Base-by-base conservation (phyloP, 164 flowering plant species). In the Stephania japonica region DNA sequence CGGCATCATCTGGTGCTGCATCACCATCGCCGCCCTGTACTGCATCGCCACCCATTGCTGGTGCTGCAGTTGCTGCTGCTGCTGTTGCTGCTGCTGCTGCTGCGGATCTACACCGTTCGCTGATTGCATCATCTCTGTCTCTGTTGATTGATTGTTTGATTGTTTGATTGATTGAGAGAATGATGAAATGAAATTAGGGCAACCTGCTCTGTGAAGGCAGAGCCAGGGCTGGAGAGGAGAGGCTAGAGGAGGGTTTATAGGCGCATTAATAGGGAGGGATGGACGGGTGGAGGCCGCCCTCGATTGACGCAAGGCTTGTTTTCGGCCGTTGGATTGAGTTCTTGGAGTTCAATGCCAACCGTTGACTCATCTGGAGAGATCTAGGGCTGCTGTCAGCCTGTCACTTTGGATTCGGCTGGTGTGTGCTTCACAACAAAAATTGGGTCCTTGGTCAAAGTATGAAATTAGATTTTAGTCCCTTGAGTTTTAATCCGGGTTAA, bases 1-100 rank as follows among this genome's bases (percentile, higher is more conserved):
- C n/a, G 38, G 87, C 83, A 87, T 84, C 95, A 89, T 87, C 68
- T 80, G 91, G 19, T 84, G 92, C 79, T 70, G 95, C 90, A 87
- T 87, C 90, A 90, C 87, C 49, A 86, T 82, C 69, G 87, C 87
- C 68, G 91, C 85, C 6, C 90, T 90, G 47, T 91, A 92, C 83
- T 85, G 92, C 94, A 90, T 84, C 83, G 93, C 81, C 88, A 87
- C 75, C 97, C 81, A 76, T 26, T 75, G 85, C 59, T 78, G 82
- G 53, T 71, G 81, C 70, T 73, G 82, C 63, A 49, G 81, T 64
- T 77, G 79, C 70, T 32, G 38, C 38, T 32, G 38, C 4, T 32
- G 38, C 38, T 78, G 82, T 53, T 71, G 81, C 70, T 73, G 82
- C 53, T 61, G 81, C 66, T 78, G 79, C 18, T 78, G 81, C 66